Base-by-base conservation (phyloP, 306 rosid genomes). In the Rosa multiflora region DNA sequence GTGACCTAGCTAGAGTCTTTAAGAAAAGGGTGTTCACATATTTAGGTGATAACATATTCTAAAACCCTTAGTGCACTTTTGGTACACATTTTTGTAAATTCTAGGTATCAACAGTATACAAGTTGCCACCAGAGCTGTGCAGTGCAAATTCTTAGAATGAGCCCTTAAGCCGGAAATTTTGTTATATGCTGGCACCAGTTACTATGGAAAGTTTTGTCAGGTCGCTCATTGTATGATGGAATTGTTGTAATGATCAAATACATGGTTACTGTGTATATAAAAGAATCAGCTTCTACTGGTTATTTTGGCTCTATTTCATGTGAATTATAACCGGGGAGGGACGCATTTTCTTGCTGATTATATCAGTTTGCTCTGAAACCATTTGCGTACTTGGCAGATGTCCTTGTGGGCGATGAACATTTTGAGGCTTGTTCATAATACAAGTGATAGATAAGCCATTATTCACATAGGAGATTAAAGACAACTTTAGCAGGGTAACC, bases 21-120 rank as follows among this genome's bases (percentile, higher is more conserved):
- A 86, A 84, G 89, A 92, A 86, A 82, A 83, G 97, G 86, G 87
- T 92, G 55, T 88, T 82, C 76, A 15, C 89, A 20, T 92, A 92
- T 52, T 73, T 89, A 76, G 95, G 93, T 73, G 86, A 90, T 67
- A 83, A 70, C 84, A 29, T 74, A 5, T 42, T 40, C 20, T 82
- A 76, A 83, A 78, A 55, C 18, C 47, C 61, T 67, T 72, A 52
- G 44, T 52, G 55, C 74, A 58, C 29, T 17, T 59, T 17, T 10
- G 73, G 44, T 48, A 48, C 32, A 44, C 20, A 35, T 1, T 58
- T 79, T 80, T 82, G 74, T 76, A 20, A 47, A 76, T 66, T 76
- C 37, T 76, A 76, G 21, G 73, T 17, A 32, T 26, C 47, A 17
- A 29, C 40, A 18, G 43, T 52, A 39, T 8, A 44, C 66, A 51